These are phyloP conservation scores for Decorospora gaudefroyi DNA, from an alignment of 2,329 filamentous ascomycete species.

Conservation along the genomic window DNA sequence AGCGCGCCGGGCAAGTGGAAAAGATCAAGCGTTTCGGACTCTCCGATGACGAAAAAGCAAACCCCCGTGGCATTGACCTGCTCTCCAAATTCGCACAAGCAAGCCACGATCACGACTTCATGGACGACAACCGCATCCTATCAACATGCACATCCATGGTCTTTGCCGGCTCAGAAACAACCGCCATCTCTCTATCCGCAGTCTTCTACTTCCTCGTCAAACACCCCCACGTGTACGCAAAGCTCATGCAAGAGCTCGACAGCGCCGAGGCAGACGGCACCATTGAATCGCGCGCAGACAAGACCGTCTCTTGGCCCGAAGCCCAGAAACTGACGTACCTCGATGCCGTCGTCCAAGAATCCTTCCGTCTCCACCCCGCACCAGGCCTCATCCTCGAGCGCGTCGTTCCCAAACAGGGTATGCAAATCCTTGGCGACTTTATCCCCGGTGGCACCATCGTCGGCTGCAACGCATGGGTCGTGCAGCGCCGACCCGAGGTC, in stretches of 20 bases:
- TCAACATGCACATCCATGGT: constrained; percentile 73
- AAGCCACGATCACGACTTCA: constrained; percentile 69
- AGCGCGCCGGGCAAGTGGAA: constrained; percentile 62
- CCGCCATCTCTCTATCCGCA: constrained; percentile 71
- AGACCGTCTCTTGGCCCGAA: constrained; percentile 70
- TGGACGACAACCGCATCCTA: constrained; percentile 70
- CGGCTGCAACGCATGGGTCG: constrained; percentile 74
- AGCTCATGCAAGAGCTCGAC: constrained; percentile 67
- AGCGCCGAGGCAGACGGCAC: constrained; percentile 58
- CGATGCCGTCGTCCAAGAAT: constrained; percentile 77
- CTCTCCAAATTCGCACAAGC: constrained; percentile 74
- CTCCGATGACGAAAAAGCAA: constrained; percentile 36
- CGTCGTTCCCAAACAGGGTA: constrained; percentile 67
- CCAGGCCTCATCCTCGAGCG: constrained; percentile 74
- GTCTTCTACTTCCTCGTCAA: constrained; percentile 77
- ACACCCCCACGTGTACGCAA: constrained; percentile 60
- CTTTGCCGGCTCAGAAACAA: constrained; percentile 78
- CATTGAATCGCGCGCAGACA: constrained; percentile 53
- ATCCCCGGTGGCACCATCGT: constrained; percentile 73
- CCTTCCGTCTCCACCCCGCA: constrained; percentile 75
- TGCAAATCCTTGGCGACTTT: constrained; percentile 64
- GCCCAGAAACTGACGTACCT: constrained; percentile 73
- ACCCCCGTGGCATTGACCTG: constrained; percentile 58
- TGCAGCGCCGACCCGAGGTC: constrained; percentile 69
- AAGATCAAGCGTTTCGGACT: constrained; percentile 53